phyloP scores from a whole-genome alignment of 2,329 filamentous ascomycete genomes.

The Aspergillus carbonarius region DNA sequence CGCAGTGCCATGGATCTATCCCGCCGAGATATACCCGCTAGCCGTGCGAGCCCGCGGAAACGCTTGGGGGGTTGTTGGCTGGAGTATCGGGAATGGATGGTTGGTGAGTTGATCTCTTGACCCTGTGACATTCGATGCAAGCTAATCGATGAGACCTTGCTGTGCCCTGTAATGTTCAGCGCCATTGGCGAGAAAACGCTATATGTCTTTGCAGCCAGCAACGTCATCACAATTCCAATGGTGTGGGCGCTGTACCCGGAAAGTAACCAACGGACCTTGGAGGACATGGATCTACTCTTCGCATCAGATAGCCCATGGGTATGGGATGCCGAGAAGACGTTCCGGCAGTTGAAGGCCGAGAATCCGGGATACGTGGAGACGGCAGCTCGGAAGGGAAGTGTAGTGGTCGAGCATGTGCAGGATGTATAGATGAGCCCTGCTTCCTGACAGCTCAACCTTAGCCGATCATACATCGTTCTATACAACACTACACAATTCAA shows the following conservation, averaged over 20 bases:
- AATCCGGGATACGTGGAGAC: constrained; percentile 53
- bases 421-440: neutral
- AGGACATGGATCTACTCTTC: constrained; percentile 74
- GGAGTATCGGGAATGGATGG: constrained; percentile 74
- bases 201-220: constrained; percentile 70
- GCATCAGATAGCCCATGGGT: constrained; percentile 65
- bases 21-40: constrained; percentile 71
- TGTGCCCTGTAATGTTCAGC: constrained; percentile 62
- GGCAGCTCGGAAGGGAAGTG: constrained; percentile 34
- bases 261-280: constrained; percentile 69
- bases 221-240: constrained; percentile 64
- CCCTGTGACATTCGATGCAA: constrained; percentile 23
- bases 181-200: constrained; percentile 68
- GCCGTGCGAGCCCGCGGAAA: constrained; percentile 72
- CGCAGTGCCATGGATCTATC: constrained; percentile 61
- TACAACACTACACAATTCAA: too few relatives aligned
- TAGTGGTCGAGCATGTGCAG: constrained; percentile 12
- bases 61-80: constrained; percentile 73
- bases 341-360: constrained; percentile 61
- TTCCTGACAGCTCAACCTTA: too few relatives aligned
- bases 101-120: constrained; percentile 35
- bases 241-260: constrained; percentile 75
- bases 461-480: too few relatives aligned
- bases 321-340: constrained; percentile 69
- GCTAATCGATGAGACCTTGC: constrained; percentile 37